Evolutionary conservation across 192 early-diverging fungal species (phyloP).

Genomic region (Lobosporangium transversale): DNA sequence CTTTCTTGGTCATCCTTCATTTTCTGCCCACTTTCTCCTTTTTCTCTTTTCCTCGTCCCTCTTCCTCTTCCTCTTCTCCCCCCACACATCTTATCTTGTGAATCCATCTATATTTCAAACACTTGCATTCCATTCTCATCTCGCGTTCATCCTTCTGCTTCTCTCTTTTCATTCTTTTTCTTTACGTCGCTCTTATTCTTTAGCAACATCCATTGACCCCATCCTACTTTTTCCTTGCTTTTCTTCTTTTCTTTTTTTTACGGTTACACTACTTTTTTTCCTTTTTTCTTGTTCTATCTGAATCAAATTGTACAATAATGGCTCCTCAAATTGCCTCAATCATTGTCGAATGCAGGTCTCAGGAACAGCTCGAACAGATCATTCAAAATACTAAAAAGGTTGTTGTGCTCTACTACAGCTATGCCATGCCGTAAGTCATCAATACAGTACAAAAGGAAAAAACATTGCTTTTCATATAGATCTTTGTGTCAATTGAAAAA

Average conservation of each 20-base stretch:
- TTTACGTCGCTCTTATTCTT: background rate
- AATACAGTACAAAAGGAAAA: no score
- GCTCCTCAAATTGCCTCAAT: slow-evolving; percentile 29
- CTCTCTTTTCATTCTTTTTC: background rate
- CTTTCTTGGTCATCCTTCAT: background rate
- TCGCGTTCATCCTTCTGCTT: background rate
- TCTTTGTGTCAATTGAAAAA: no score
- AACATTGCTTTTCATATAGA: no score
- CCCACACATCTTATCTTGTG: background rate
- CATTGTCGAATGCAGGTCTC: slow-evolving; percentile 41
- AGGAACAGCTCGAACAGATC: slow-evolving; percentile 39
- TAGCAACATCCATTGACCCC: background rate
- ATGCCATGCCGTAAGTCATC: slow-evolving; percentile 51
- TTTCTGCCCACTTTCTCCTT: background rate
- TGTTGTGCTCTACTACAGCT: slow-evolving; percentile 43
- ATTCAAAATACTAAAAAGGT: slow-evolving; percentile 20
- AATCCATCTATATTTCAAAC: background rate
- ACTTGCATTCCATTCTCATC: background rate
- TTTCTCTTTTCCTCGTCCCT: background rate
- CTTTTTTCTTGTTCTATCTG: background rate
- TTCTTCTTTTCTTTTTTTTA: background rate
- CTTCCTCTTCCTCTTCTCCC: background rate
- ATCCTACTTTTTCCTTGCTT: background rate
- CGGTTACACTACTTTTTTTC: background rate
- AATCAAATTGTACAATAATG: slow-evolving; percentile 3